Evolutionary conservation across 31 red algal genomes (phyloP), one percentile per base, ranked within the genome.

Genomic region (Pterothamnion heteromorphum): DNA sequence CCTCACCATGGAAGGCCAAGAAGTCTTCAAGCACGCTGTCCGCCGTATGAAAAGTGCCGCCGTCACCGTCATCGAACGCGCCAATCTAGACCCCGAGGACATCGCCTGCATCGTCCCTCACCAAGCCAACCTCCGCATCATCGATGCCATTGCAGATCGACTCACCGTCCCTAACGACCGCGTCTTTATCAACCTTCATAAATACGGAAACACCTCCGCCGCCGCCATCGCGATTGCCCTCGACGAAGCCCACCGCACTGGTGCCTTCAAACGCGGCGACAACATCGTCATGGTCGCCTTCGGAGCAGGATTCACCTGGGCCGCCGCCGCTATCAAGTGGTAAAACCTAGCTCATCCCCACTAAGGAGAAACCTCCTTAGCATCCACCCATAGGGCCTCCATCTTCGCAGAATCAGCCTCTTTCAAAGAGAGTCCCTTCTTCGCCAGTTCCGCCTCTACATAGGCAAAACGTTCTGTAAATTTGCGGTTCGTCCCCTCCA

Each of bases 401-500:
- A 91, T 85, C 74, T 86, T 4, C 20, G 81, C 74, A 9, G 85
- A 23, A 24, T 24, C 85, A 5, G 76, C 20, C 4, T 91, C 76
- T 24, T 4, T 74, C 4, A 91, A 30, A 86, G 85, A 64, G 34
- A 18, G 20, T 57, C 85, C 85, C 36, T 14, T 32, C 9, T 5
- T 5, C 20, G 41, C 26, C 20, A 88, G 85, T 18, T 57, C 33
- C 33, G 20, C 36, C 85, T 91, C 89, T 82, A 91, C 32, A 20
- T 87, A 3, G 21, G 5, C 14, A 85, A 91, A 91, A 22, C 89
- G 64, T 9, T 5, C 9, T 74, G 28, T 22, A 35, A 91, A 91
- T 37, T 91, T 91, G 9, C 5, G 9, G 74, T 87, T 91, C 20
- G 76, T 86, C 5, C 74, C 5, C 4, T 86, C 76, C 22, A 86